Base-by-base conservation (phyloP, 345 rosid species). In the Nasturtium officinale region DNA sequence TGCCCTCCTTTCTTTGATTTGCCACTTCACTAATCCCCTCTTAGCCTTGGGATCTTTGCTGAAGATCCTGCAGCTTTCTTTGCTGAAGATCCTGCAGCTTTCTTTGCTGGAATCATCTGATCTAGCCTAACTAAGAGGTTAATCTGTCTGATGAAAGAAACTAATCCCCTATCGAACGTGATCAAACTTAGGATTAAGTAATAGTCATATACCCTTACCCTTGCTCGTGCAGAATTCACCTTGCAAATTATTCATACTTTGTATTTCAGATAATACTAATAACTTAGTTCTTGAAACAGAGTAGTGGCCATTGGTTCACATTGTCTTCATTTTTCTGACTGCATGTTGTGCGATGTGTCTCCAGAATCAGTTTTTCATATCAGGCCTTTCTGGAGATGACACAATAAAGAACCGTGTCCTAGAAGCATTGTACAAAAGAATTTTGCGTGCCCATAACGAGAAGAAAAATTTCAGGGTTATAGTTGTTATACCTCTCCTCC, bases 341-440 rank as follows among this genome's bases (percentile, higher is more conserved):
- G 40, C 59, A 77, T 79, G 76, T 74, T 59, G 83, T 87, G 77
- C 71, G 53, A 76, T 77, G 33, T 71, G 77, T 80, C 82, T 79
- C 85, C 89, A 96, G 99, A 96, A 96, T 87, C 99, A 96, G 78
- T 96, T 96, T 85, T 92, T 96, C 72, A 92, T 96, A 83, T 96
- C 98, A 87, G 98, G 99, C 78, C 98, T 96, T 77, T 84, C 96
- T 26, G 91, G 87, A 75, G 99, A 96, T 75, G 96, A 92, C 70
- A 84, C 82, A 25, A 83, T 96, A 51, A 78, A 80, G 75, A 96
- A 96, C 78, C 96, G 97, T 60, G 91, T 96, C 28, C 77, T 96
- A 61, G 96, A 96, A 83, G 88, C 99, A 42, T 77, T 96, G 80
- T 90, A 86, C 76, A 80, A 82, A 63, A 94, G 98, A 45, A 90